These are phyloP conservation scores for Daucus carota DNA, from an alignment of 129 eudicot genomes.

Conservation along the genomic window DNA sequence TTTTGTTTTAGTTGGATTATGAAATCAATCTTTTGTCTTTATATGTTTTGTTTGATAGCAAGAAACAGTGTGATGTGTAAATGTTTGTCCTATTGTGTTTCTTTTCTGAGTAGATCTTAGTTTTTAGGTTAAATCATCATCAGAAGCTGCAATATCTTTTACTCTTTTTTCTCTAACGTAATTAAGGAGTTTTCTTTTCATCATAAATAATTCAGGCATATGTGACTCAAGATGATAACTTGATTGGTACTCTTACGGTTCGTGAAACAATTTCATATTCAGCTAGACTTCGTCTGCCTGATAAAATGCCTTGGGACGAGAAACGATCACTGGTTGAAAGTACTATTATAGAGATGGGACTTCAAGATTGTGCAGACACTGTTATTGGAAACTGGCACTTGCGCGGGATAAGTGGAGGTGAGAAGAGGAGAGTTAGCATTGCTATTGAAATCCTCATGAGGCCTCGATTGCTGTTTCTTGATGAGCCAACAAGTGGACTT, in stretches of 20 bases:
- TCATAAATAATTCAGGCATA: slow-evolving; percentile 51
- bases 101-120: neutral
- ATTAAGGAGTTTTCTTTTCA: neutral
- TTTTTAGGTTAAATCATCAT: neutral
- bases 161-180: neutral
- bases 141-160: neutral
- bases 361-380: slow-evolving; percentile 96
- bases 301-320: slow-evolving; percentile 73
- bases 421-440: slow-evolving; percentile 85
- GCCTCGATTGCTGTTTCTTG: slow-evolving; percentile 87
- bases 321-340: slow-evolving; percentile 81
- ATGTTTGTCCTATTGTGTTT: slow-evolving; percentile 5
- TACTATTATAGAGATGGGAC: slow-evolving; percentile 96
- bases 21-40: neutral
- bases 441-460: slow-evolving; percentile 95
- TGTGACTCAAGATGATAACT: slow-evolving; percentile 95
- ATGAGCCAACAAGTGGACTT: slow-evolving; percentile 96
- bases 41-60: neutral
- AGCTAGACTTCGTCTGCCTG: slow-evolving; percentile 78
- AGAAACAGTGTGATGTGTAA: neutral
- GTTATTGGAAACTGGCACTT: slow-evolving; percentile 97
- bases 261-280: slow-evolving; percentile 91
- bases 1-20: neutral
- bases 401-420: slow-evolving; percentile 97
- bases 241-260: slow-evolving; percentile 97